These are phyloP conservation scores for Xylaria flabelliformis DNA, from an alignment of 495 filamentous ascomycete genomes.

Conservation along the genomic window DNA sequence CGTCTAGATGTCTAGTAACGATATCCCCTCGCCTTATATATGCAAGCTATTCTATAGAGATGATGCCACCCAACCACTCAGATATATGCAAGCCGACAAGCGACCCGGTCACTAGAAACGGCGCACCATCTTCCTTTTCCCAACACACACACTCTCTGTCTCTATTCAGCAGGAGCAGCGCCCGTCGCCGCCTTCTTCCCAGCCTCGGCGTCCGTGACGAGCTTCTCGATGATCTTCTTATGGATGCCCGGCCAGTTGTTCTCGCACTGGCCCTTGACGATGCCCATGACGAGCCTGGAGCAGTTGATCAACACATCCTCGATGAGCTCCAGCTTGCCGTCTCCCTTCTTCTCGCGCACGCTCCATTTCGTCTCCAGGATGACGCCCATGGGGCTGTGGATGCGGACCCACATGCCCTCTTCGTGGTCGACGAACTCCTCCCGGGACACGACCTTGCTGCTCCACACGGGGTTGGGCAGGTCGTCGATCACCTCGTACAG, in stretches of 20 bases:
- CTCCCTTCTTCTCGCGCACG: slow-evolving; percentile 34
- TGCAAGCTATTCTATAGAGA: neutral
- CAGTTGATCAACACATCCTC: slow-evolving; percentile 49
- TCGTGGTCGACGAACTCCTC: slow-evolving; percentile 52
- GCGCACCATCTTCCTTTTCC: slow-evolving; percentile 1
- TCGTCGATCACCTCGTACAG: slow-evolving; percentile 42
- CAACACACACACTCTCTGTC: too few species aligned
- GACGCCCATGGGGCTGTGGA: slow-evolving; percentile 51
- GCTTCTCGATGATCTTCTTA: slow-evolving; percentile 45
- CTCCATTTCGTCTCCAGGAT: slow-evolving; percentile 56
- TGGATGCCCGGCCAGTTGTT: slow-evolving; percentile 51
- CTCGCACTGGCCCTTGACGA: slow-evolving; percentile 53
- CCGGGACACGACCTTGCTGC: slow-evolving; percentile 52
- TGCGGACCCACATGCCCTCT: slow-evolving; percentile 52
- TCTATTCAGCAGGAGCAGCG: neutral
- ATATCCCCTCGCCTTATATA: neutral
- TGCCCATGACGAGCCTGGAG: slow-evolving; percentile 48
- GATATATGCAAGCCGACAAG: neutral
- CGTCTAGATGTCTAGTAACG: slow-evolving; percentile 2
- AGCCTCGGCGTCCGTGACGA: slow-evolving; percentile 37
- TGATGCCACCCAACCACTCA: neutral
- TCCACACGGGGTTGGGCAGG: slow-evolving; percentile 49
- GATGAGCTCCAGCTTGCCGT: slow-evolving; percentile 42
- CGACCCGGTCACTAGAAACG: neutral
- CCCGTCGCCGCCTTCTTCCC: neutral